Base-by-base conservation (phyloP, 352 stramenopile species). In the Plasmopara muralis region DNA sequence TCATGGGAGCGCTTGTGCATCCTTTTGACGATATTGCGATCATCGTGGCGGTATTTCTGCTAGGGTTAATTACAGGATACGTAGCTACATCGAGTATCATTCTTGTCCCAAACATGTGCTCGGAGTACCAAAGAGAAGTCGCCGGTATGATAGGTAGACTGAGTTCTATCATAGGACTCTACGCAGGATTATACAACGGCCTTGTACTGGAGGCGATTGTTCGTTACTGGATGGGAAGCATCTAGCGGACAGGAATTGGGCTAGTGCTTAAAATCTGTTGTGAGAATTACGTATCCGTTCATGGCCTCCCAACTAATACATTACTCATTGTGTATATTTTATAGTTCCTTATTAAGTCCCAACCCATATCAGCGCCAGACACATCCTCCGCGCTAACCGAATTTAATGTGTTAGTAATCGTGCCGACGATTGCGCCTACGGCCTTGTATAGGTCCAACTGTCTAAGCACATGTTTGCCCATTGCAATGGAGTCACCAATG, bases 11-110 rank as follows among this genome's bases (percentile, higher is more conserved):
- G 9, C 58, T 84, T 8, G 41, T 89, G 10, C 64, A 77, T 39
- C 77, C 81, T 13, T 71, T 87, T 25, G 59, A 72, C 4, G 81
- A 89, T 42, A 43, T 81, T 20, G 54, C 68, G 15, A 62, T 70
- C 31, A 74, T 89, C 53, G 15, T 77, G 9, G 65, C 67, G 1
- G 77, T 85, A 43, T 47, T 83, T n/a, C 45, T 74, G 6, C 52
- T 92, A 9, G 81, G 81, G 1, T 43, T 92, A 43, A 66, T 76
- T 14, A 89, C 81, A 29, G 81, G 81, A 0, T 92, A 89, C 59
- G 81, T 92, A 6, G 77, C 76, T n/a, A 92, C 81, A 6, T 81
- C 63, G 13, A 79, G 69, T 47, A 87, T 89, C 52, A 86, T 92
- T 34, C 62, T 92, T 9, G 78, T 77, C 1, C 81, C 81, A 2